phyloP scores from a whole-genome alignment of 768 basidiomycete genomes.

The Agrocybe pediades region DNA sequence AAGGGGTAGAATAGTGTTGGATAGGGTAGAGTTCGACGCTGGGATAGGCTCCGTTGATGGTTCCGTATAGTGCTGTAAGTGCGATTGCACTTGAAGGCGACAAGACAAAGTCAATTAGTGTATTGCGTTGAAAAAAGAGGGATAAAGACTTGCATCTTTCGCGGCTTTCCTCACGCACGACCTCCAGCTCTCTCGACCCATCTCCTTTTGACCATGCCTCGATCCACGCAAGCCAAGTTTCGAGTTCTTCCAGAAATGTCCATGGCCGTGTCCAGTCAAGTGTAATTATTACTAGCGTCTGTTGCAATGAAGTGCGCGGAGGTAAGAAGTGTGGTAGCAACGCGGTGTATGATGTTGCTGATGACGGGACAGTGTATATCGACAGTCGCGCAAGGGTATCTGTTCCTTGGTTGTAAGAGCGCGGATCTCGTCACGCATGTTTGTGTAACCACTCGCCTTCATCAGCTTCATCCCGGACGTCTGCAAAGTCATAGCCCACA shows the following conservation, averaged over 20 bases:
- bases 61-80: conserved; percentile 89
- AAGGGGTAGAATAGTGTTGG: conserved; percentile 75
- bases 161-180: conserved; percentile 76
- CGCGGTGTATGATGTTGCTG: conserved; percentile 66
- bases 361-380: conserved; percentile 87
- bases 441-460: conserved; percentile 64
- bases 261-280: conserved; percentile 97
- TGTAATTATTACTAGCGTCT: conserved; percentile 80
- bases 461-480: conserved; percentile 89
- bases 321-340: conserved; percentile 81
- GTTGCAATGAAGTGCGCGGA: conserved; percentile 62
- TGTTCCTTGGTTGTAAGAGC: conserved; percentile 26
- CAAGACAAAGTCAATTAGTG: conserved; percentile 4
- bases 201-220: conserved; percentile 80
- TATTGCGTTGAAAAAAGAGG: conserved; percentile 1
- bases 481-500: conserved; percentile 90
- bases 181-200: conserved; percentile 67
- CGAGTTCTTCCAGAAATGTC: conserved; percentile 84
- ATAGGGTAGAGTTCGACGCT: conserved; percentile 58
- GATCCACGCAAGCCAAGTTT: conserved; percentile 85
- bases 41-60: conserved; percentile 70
- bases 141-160: conserved; percentile 75
- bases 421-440: not conserved
- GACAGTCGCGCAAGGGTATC: conserved; percentile 90
- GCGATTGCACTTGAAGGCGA: conserved; percentile 69